Base-by-base conservation (phyloP, 148 eudicot genomes). In the Beta vulgaris region DNA sequence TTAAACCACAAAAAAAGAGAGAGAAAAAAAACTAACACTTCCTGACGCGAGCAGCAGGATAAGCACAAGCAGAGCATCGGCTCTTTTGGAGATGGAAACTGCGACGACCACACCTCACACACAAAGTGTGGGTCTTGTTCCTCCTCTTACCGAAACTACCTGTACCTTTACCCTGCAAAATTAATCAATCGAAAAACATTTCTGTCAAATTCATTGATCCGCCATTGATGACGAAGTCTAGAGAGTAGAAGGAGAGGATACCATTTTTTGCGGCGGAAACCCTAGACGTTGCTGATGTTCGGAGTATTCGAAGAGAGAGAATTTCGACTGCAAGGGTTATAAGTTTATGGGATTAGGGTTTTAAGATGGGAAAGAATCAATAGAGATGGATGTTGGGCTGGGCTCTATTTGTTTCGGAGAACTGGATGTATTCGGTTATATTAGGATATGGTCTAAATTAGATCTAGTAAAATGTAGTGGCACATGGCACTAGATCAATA, bases 61-160 rank as follows among this genome's bases (percentile, higher is more conserved):
- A 92, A 54, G 87, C 97, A 61, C 97, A 92, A 37, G 95, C 95
- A 36, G 93, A 72, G 80, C 98, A 93, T 4, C 98, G 96, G 73
- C 91, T 87, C 84, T 93, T 93, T 82, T 93, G 98, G 68, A 93
- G 91, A 35, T 93, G 98, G 74, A 93, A 93, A 44, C 98, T 93
- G 57, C 98, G 90, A 39, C 96, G 88, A 8, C 97, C 97, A 37
- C 97, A 92, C 37, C 97, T 67, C 58, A 90, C 91, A 66, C 97
- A 92, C 42, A 92, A 83, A 6, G 98, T 92, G 85, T 92, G 98
- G 11, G 98, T 92, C 90, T 92, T 92, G 90, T 92, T 92, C 84
- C 97, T 89, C 72, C 93, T 86, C 85, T 91, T 91, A 76, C 97
- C 97, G 29, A 89, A 89, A 54, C 97, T 91, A 32, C 97, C 97